Conservation (phyloP, 2,329 filamentous ascomycete species). For the Coniochaeta pulveracea region DNA sequence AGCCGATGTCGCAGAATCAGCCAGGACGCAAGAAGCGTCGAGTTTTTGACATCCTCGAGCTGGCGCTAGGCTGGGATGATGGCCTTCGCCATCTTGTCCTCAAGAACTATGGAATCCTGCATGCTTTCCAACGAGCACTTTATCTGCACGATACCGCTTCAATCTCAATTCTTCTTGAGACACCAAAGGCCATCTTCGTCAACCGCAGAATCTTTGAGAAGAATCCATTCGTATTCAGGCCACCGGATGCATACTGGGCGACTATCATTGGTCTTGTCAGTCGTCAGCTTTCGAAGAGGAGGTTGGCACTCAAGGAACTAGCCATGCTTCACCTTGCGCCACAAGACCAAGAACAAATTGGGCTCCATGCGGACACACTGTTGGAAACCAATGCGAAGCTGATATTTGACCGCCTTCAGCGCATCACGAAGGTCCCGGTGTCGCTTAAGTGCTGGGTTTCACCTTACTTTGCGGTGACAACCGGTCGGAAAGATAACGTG, state of each 20-base stretch:
- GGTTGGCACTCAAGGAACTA: neutral
- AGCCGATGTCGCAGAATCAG: neutral
- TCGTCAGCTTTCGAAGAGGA: neutral
- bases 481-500: no score
- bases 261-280: no score
- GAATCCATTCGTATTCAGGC: no score
- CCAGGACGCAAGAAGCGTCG: neutral
- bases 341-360: neutral
- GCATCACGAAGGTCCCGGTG: neutral
- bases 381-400: neutral
- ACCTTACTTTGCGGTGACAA: neutral
- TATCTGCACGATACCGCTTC: neutral
- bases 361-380: neutral
- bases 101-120: neutral
- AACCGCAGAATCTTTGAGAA: no score
- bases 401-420: neutral
- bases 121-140: neutral
- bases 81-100: neutral
- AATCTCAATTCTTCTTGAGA: neutral
- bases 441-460: neutral
- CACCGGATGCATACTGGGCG: no score
- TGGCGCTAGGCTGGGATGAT: neutral
- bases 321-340: neutral
- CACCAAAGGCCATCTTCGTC: neutral
- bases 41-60: neutral